Base-by-base conservation (phyloP, 352 stramenopile species). In the Thraustochytrium sp. region DNA sequence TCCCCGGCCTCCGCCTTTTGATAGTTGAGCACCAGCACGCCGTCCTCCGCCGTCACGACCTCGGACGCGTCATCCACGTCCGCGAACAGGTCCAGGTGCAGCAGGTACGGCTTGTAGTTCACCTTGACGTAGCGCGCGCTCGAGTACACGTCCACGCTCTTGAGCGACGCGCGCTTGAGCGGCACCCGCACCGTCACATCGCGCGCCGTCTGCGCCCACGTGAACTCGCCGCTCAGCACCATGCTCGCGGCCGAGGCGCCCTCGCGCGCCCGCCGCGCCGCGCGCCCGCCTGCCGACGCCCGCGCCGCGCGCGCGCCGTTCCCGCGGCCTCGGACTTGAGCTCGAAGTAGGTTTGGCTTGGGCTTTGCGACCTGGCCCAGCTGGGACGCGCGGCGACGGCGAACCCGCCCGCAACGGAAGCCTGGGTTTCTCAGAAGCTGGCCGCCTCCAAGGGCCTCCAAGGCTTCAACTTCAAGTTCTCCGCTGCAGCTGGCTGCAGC, bases 61-160 rank as follows among this genome's bases (percentile, higher is more conserved):
- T 44, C 38, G 16, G 29, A 26, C 11, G 37, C n/a, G n/a, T 83
- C 40, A 42, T 87, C 76, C 3, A 87, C 55, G n/a, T 74, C 51
- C 11, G 37, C 74, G 18, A 61, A 42, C 3, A 87, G 53, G 36
- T 86, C 65, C n/a, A 87, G 38, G 21, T 85, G 59, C 11, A 87
- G 2, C 2, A 87, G 51, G 40, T 87, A 87, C 46, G 85, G 85
- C 40, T 37, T 23, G 62, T 46, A 87, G 51, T 87, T 87, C 4
- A 87, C 44, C 42, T 87, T 87, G n/a, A 87, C 37, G 36, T 77
- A 85, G 48, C n/a, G 36, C 62, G 49, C 8, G 23, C 13, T 83
- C 54, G 61, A 37, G n/a, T 83, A 82, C 1, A 87, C 73, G 76
- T 86, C 82, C 34, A 84, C 84, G 31, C 49, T 82, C 9, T 2